Evolutionary conservation across 2,329 filamentous ascomycete genomes (phyloP), one percentile per base, ranked within the genome.

Genomic region (Pestalotiopsis fici): DNA sequence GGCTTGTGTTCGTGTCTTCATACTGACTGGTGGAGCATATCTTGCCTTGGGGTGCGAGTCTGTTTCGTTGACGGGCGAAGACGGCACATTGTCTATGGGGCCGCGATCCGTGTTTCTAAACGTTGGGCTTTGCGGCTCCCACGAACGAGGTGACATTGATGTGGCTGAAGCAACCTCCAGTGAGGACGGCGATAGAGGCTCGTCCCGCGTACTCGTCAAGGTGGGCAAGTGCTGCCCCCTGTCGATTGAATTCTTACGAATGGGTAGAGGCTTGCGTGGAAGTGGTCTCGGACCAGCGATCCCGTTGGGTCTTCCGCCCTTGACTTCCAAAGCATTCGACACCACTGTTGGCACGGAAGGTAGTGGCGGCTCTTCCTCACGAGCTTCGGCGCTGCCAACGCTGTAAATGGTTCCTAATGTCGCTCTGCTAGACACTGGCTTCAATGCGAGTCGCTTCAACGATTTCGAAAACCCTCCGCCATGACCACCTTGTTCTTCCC

Each of bases 381-480:
- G 75, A 18, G 72, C 69, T 59, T 85, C 82, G 21, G 81, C 74
- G 61, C 83, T 86, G 5, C 81, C 83, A 9, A 86, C 83, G 67
- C 85, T 86, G 64, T 86, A 72, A 21, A 86, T 85, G 1, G 84
- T 86, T 64, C 82, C 83, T 28, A 86, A 72, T 0, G 82, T 85
- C 28, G 85, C 84, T 69, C 81, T 81, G 71, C 82, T 85, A n/a
- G 78, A 71, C 37, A 82, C 80, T 0, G 77, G 74, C 57, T 78
- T 80, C 59, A 83, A 70, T 5, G 76, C 73, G 12, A 81, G 70
- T 54, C 78, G 78, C 69, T 79, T 82, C 1, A 78, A 75, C 61
- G 77, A 72, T 0, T 80, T 77, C 23, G 78, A 78, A n/a, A 71
- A 69, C 23, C 75, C 75, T 13, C 74, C 70, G 37, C 78, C 80